These are phyloP conservation scores for Rhynchosporium graminicola DNA, from an alignment of 2,329 filamentous ascomycete species.

Conservation along the genomic window DNA sequence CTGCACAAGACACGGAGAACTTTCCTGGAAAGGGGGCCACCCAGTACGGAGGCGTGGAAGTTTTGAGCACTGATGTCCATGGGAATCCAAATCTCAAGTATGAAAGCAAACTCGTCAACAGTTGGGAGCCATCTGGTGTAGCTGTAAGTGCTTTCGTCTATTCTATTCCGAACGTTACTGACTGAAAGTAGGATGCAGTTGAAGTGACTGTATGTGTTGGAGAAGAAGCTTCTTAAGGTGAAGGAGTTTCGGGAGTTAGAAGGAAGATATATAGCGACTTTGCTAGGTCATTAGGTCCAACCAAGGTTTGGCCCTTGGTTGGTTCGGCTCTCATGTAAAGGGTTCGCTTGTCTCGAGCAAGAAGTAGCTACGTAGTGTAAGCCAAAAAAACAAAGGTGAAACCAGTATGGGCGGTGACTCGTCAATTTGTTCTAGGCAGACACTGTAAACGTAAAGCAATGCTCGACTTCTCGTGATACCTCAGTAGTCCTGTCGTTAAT, in stretches of 20 bases:
- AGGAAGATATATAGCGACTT: too few species aligned
- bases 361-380: too few species aligned
- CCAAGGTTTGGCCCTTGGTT: too few species aligned
- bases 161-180: neutral
- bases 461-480: too few species aligned
- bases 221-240: constrained; percentile 24
- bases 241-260: neutral
- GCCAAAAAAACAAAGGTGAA: too few species aligned
- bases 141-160: constrained; percentile 50
- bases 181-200: constrained; percentile 57
- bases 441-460: too few species aligned
- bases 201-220: constrained; percentile 63
- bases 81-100: constrained; percentile 69
- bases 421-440: too few species aligned
- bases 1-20: constrained; percentile 45
- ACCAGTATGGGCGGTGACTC: too few species aligned
- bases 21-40: constrained; percentile 29
- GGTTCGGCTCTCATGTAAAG: too few species aligned
- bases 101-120: constrained; percentile 62
- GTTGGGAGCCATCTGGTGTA: constrained; percentile 67
- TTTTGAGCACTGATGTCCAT: constrained; percentile 36
- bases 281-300: too few species aligned
- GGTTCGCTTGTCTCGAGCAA: too few species aligned
- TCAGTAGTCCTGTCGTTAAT: too few species aligned
- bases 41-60: constrained; percentile 44